A percentile compares a stretch with the other conserved stretches of the same genome.
Evolutionary conservation across 148 eudicot genomes (phyloP).

Genomic region (Vaccinium corymbosum): DNA sequence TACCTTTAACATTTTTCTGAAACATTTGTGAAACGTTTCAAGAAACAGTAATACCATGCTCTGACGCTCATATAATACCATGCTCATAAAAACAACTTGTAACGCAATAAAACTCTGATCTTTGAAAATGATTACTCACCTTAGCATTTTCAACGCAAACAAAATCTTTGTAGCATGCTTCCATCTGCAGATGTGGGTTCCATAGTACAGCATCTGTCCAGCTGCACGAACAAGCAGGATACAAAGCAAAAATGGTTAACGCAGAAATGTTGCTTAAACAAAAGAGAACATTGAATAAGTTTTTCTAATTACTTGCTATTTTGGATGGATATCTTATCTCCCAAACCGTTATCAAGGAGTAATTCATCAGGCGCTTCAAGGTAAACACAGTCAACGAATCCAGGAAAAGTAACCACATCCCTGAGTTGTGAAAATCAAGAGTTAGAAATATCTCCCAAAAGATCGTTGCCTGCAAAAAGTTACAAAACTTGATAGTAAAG

Average conservation of each 20-base stretch:
- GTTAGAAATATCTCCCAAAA: slow-evolving; percentile 18
- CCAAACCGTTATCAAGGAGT: slow-evolving; percentile 81
- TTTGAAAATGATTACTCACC: slow-evolving; percentile 32
- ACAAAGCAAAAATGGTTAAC: slow-evolving; percentile 6
- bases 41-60: neutral
- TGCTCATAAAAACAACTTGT: neutral
- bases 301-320: slow-evolving; percentile 45
- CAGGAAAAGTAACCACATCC: slow-evolving; percentile 87
- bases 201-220: slow-evolving; percentile 95
- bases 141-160: slow-evolving; percentile 97
- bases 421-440: slow-evolving; percentile 35
- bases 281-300: neutral
- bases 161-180: slow-evolving; percentile 87
- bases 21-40: neutral
- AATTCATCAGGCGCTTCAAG: slow-evolving; percentile 73
- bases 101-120: neutral
- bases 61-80: neutral
- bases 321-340: slow-evolving; percentile 62
- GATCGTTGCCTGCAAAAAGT: neutral
- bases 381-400: slow-evolving; percentile 90
- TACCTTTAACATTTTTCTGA: neutral
- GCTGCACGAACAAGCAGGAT: slow-evolving; percentile 36
- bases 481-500: neutral
- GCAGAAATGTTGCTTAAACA: neutral
- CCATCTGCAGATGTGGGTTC: slow-evolving; percentile 92